Evolutionary conservation across 331 rosid species (phyloP).

Genomic region (Quercus phellos): DNA sequence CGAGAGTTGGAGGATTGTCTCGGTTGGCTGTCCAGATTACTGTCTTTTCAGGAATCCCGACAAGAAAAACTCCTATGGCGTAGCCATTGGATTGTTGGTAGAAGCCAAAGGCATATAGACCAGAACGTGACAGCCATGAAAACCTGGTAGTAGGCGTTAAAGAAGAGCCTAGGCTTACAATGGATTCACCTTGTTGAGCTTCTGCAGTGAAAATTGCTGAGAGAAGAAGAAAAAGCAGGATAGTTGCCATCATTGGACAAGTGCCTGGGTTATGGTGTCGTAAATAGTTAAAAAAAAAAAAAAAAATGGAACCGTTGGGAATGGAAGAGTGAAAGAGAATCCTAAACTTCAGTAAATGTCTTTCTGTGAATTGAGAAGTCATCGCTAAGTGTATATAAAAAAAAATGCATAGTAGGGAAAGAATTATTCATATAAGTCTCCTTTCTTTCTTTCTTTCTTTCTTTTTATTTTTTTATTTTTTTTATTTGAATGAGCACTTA

Average conservation of each 20-base stretch:
- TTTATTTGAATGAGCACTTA: too few relatives aligned
- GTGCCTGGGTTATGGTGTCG: too few relatives aligned
- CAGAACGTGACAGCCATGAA: constrained; percentile 39
- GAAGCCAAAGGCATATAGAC: constrained; percentile 54
- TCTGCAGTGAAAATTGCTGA: neutral
- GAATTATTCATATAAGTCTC: too few relatives aligned
- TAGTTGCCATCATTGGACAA: neutral
- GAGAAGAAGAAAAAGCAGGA: neutral
- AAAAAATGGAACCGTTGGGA: too few relatives aligned
- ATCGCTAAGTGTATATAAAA: too few relatives aligned
- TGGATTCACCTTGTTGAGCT: constrained; percentile 19
- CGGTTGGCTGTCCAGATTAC: constrained; percentile 47
- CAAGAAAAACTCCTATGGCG: constrained; percentile 32
- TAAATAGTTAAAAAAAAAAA: too few relatives aligned
- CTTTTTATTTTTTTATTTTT: too few relatives aligned
- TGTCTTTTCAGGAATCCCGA: neutral
- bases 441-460: too few relatives aligned
- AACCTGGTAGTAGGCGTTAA: constrained; percentile 14
- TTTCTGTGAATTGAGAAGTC: too few relatives aligned
- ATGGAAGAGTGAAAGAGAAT: too few relatives aligned
- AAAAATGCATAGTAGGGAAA: too few relatives aligned
- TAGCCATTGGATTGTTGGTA: constrained; percentile 34
- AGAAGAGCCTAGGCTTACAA: constrained; percentile 16
- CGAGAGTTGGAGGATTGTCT: constrained; percentile 27
- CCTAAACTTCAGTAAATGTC: too few relatives aligned